Evolutionary conservation across 2,329 filamentous ascomycete genomes (phyloP).

Genomic region (Sporothrix luriei): DNA sequence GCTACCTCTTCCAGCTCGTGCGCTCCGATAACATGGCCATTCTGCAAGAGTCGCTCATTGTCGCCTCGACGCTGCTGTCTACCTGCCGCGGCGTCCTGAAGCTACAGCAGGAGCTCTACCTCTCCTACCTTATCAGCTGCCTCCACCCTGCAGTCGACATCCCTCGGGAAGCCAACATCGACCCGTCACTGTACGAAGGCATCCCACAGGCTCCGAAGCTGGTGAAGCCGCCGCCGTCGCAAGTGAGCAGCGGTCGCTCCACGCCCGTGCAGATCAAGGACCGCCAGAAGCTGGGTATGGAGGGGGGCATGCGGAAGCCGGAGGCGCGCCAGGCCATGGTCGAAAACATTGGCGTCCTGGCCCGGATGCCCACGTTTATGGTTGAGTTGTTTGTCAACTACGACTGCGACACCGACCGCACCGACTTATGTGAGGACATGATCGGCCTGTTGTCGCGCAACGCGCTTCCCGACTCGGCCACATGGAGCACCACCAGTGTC

Average conservation of each 20-base stretch:
- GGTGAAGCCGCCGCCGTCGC: constrained; percentile 74
- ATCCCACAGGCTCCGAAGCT: constrained; percentile 90
- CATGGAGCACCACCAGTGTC: constrained; percentile 98
- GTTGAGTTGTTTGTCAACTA: constrained; percentile 97
- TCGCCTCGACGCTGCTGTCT: constrained; percentile 85
- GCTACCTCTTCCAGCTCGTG: constrained; percentile 93
- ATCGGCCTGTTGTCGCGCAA: constrained; percentile 90
- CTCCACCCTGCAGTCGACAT: constrained; percentile 94
- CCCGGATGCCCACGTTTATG: constrained; percentile 92
- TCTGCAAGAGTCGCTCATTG: constrained; percentile 86
- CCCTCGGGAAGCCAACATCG: constrained; percentile 84
- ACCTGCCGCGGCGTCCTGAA: constrained; percentile 91
- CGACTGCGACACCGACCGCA: constrained; percentile 89
- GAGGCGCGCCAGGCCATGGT: constrained; percentile 98
- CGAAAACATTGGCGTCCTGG: constrained; percentile 88
- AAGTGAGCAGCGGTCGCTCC: constrained; percentile 74
- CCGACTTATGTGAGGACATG: constrained; percentile 93
- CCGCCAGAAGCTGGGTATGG: constrained; percentile 85
- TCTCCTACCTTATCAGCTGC: constrained; percentile 92
- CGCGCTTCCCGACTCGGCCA: constrained; percentile 93
- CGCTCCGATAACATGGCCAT: constrained; percentile 96
- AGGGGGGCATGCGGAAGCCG: constrained; percentile 87
- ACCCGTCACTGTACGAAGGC: constrained; percentile 87
- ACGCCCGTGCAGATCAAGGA: constrained; percentile 93
- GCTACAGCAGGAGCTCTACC: constrained; percentile 91